Evolutionary conservation across 2,329 filamentous ascomycete genomes (phyloP).

Genomic region (Gnomoniopsis sp.): DNA sequence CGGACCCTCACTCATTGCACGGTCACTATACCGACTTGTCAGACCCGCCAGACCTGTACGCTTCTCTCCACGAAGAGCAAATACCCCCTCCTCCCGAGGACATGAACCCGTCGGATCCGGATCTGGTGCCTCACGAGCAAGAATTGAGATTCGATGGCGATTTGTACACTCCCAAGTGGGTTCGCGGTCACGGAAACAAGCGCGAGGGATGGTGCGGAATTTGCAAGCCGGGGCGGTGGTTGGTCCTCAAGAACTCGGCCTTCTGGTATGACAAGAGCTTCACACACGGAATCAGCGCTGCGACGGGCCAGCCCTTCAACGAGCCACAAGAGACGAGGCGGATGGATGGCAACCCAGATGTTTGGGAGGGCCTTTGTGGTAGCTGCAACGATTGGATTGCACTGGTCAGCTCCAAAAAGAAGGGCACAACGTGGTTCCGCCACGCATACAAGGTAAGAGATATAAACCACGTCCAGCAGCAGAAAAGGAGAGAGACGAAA

Average conservation of each 20-base stretch:
- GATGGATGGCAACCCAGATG: conserved; percentile 76
- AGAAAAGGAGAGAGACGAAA: background rate
- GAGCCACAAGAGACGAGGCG: conserved; percentile 71
- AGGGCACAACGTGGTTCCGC: conserved; percentile 88
- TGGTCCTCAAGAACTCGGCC: conserved; percentile 84
- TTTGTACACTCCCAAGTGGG: conserved; percentile 79
- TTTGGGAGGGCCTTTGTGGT: conserved; percentile 77
- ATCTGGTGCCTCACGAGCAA: conserved; percentile 74
- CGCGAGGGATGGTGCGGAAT: conserved; percentile 88
- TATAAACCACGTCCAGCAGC: conserved; percentile 4
- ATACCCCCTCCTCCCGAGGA: conserved; percentile 73
- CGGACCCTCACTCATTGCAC: conserved; percentile 63
- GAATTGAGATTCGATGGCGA: conserved; percentile 76
- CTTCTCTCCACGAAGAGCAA: conserved; percentile 70
- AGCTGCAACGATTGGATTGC: conserved; percentile 80
- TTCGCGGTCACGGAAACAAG: conserved; percentile 82
- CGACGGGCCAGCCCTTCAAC: conserved; percentile 75
- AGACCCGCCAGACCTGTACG: conserved; percentile 74
- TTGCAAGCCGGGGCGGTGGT: conserved; percentile 81
- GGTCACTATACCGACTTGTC: conserved; percentile 71
- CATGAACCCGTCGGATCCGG: conserved; percentile 75
- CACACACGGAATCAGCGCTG: conserved; percentile 80
- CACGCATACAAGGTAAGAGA: conserved; percentile 79
- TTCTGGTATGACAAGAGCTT: conserved; percentile 95
- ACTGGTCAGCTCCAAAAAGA: conserved; percentile 82